Percentiles rank a stretch among this genome's conserved stretches.
phyloP scores from a whole-genome alignment of 2,329 filamentous ascomycete genomes.

The Botrytis sinoallii region DNA sequence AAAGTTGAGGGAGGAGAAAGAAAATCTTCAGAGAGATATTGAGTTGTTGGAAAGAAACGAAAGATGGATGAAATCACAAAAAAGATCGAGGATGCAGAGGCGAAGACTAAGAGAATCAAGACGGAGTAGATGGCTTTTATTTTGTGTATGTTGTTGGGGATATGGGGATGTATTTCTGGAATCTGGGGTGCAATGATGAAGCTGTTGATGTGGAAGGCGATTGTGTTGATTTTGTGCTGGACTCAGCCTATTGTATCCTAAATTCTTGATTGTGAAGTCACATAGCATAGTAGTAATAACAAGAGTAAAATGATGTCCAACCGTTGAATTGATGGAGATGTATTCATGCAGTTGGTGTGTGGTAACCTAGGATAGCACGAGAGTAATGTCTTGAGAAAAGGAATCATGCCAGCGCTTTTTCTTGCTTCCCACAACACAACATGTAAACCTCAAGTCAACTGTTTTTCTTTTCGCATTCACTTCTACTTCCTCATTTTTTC shows the following conservation, averaged over 20 bases:
- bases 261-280: background rate
- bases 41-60: background rate
- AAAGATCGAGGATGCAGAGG: background rate
- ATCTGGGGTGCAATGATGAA: background rate
- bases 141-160: background rate
- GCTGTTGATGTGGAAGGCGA: background rate
- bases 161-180: too few relatives aligned
- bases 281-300: background rate
- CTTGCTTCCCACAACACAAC: background rate
- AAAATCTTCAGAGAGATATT: background rate
- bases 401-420: background rate
- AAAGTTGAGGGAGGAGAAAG: background rate
- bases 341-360: too few relatives aligned
- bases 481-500: background rate
- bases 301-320: too few relatives aligned
- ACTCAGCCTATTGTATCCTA: accelerated
- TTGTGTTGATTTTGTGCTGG: background rate
- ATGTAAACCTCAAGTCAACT: background rate
- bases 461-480: background rate
- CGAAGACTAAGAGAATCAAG: background rate
- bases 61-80: background rate
- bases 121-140: background rate
- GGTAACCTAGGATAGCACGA: background rate
- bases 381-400: background rate
- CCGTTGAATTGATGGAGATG: too few relatives aligned